Evolutionary conservation across 1,139 yeast species (phyloP).

Genomic region (Blastobotrys arbuscula): DNA sequence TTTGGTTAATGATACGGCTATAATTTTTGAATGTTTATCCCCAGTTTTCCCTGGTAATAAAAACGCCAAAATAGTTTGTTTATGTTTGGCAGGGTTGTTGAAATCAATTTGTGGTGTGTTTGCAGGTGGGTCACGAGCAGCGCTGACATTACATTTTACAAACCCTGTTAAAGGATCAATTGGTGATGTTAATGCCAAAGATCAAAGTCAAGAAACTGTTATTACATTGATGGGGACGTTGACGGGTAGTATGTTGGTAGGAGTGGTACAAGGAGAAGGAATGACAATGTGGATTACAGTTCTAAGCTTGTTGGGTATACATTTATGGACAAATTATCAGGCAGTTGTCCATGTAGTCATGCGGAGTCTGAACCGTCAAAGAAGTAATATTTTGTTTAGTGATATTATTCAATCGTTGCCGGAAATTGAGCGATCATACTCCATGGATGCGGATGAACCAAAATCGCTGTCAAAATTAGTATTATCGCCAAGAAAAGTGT

Average conservation of each 20-base stretch:
- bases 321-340: conserved; percentile 34
- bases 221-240: conserved; percentile 37
- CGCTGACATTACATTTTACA: conserved; percentile 38
- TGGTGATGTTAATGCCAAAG: conserved; percentile 38
- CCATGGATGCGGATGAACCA: conserved; percentile 19
- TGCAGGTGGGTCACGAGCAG: conserved; percentile 39
- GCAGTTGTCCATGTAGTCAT: conserved; percentile 35
- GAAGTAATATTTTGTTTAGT: conserved; percentile 33
- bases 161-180: conserved; percentile 32
- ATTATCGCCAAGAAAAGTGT: conserved; percentile 27
- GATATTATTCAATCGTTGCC: conserved; percentile 27
- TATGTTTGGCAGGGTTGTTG: conserved; percentile 35
- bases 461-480: conserved; percentile 25
- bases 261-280: conserved; percentile 31
- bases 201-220: conserved; percentile 38
- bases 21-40: conserved; percentile 34
- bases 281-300: conserved; percentile 31
- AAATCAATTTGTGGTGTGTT: conserved; percentile 36
- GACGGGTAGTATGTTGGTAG: conserved; percentile 34
- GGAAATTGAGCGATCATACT: conserved; percentile 22
- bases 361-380: conserved; percentile 33
- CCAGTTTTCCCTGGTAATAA: conserved; percentile 30
- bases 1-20: conserved; percentile 35
- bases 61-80: conserved; percentile 24
- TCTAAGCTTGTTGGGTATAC: conserved; percentile 27